Evolutionary conservation across 805 yeast species (phyloP).

Genomic region (Saccharomycopsis babjevae): DNA sequence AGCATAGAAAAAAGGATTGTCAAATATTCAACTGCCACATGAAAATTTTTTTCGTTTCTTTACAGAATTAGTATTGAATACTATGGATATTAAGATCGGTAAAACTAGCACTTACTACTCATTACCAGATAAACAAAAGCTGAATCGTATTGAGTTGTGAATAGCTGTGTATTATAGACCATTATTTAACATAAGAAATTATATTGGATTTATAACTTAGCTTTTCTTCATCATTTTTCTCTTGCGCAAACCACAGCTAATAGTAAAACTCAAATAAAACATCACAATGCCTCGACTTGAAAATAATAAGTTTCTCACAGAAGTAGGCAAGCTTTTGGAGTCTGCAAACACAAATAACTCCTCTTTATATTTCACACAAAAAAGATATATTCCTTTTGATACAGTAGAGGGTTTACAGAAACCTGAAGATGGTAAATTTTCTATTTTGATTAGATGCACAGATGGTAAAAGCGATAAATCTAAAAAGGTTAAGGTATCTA

Average conservation of each 20-base stretch:
- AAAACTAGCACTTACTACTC: too few relatives aligned
- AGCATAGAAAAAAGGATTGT: too few relatives aligned
- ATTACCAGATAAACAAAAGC: too few relatives aligned
- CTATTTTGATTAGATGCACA: constrained; percentile 60
- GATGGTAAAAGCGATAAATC: constrained; percentile 44
- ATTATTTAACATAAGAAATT: too few relatives aligned
- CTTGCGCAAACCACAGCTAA: background rate
- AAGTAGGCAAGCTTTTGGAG: constrained; percentile 5
- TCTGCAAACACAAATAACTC: constrained; percentile 33
- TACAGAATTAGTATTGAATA: too few relatives aligned
- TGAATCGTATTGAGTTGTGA: too few relatives aligned
- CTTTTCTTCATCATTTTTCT: too few relatives aligned
- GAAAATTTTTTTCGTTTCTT: too few relatives aligned
- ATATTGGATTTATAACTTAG: too few relatives aligned
- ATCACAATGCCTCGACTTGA: background rate
- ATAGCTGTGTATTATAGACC: too few relatives aligned
- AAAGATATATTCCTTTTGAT: constrained; percentile 30
- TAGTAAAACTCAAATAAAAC: background rate
- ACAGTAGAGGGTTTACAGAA: constrained; percentile 22
- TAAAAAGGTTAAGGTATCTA: constrained; percentile 52
- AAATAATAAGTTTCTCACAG: constrained; percentile 9
- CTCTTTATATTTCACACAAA: constrained; percentile 51
- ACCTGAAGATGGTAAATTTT: constrained; percentile 30
- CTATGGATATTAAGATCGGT: too few relatives aligned
- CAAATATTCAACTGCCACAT: too few relatives aligned